These are phyloP conservation scores for Kandelia obovata DNA, from an alignment of 345 rosid genomes.

Conservation along the genomic window DNA sequence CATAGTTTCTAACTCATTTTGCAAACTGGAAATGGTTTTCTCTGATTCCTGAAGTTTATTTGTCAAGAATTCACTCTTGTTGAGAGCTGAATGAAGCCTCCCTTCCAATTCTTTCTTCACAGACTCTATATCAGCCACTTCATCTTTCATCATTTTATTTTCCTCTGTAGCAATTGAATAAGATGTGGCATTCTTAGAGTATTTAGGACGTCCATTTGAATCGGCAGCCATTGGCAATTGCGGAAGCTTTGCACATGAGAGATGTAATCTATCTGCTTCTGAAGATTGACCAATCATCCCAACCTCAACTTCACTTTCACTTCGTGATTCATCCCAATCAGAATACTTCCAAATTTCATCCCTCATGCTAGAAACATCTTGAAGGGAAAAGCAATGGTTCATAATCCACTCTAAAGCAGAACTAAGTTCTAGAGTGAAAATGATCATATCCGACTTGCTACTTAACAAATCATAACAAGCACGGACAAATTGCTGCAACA, in stretches of 20 bases:
- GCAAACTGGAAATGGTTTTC: conserved; percentile 30
- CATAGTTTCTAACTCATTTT: conserved; percentile 36
- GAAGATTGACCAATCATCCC: conserved; percentile 34
- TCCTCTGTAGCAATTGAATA: conserved; percentile 30
- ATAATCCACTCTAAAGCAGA: conserved; percentile 74
- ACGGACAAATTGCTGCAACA: conserved; percentile 56
- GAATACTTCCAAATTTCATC: conserved; percentile 59
- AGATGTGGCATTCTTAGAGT: conserved; percentile 25
- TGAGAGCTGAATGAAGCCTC: conserved; percentile 27
- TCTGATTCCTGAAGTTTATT: conserved; percentile 44
- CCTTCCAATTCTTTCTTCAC: conserved; percentile 31
- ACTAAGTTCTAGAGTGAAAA: conserved; percentile 55
- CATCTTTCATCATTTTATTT: conserved; percentile 29
- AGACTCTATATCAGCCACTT: conserved; percentile 21
- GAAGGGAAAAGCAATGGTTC: conserved; percentile 85
- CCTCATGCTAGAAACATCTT: conserved; percentile 91
- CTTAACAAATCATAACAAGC: conserved; percentile 60
- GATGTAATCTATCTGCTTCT: conserved; percentile 34
- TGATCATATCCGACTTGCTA: conserved; percentile 52
- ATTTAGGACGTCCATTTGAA: conserved; percentile 14
- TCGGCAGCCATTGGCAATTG: conserved; percentile 12
- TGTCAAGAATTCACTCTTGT: conserved; percentile 21
- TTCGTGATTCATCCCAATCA: conserved; percentile 62
- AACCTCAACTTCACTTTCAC: conserved; percentile 62
- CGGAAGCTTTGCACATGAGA: conserved; percentile 15